phyloP scores from a whole-genome alignment of 768 basidiomycete genomes.

The Tricholoma terreum region DNA sequence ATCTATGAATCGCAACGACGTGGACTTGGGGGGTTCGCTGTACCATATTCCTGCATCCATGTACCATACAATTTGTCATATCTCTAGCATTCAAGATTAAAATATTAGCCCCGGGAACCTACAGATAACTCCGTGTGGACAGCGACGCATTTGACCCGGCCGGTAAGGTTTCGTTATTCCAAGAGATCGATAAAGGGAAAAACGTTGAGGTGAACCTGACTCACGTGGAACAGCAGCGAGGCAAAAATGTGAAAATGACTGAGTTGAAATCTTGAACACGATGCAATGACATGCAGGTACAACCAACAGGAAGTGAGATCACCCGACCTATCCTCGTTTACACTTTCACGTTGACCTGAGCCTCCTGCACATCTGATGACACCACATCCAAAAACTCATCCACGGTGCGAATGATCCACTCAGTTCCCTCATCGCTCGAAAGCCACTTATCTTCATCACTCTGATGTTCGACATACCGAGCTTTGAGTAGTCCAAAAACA shows the following conservation, averaged over 20 bases:
- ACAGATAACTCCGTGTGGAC: not conserved
- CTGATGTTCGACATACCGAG: slow-evolving; percentile 55
- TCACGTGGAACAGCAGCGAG: slow-evolving; percentile 36
- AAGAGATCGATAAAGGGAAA: slow-evolving; percentile 19
- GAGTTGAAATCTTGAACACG: slow-evolving; percentile 38
- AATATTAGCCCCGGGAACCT: not conserved
- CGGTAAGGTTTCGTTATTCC: not conserved
- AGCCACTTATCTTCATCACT: slow-evolving; percentile 78
- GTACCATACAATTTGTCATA: slow-evolving; percentile 14
- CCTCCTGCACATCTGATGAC: slow-evolving; percentile 43
- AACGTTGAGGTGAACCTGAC: slow-evolving; percentile 24
- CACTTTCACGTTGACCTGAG: slow-evolving; percentile 57
- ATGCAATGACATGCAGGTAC: slow-evolving; percentile 36
- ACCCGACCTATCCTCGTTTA: slow-evolving; percentile 39
- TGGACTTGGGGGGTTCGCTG: not conserved
- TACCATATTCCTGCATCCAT: not conserved
- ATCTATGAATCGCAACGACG: slow-evolving; percentile 32
- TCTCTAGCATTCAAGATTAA: not conserved
- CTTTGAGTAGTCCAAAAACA: slow-evolving; percentile 87
- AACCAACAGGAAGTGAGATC: slow-evolving; percentile 29
- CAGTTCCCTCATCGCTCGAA: slow-evolving; percentile 79
- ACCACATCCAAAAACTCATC: slow-evolving; percentile 80
- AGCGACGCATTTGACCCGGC: slow-evolving; percentile 6
- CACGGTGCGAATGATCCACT: slow-evolving; percentile 83
- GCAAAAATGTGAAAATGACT: slow-evolving; percentile 23